Conservation (phyloP, 2,329 filamentous ascomycete species). For the Venturia oleaginea region DNA sequence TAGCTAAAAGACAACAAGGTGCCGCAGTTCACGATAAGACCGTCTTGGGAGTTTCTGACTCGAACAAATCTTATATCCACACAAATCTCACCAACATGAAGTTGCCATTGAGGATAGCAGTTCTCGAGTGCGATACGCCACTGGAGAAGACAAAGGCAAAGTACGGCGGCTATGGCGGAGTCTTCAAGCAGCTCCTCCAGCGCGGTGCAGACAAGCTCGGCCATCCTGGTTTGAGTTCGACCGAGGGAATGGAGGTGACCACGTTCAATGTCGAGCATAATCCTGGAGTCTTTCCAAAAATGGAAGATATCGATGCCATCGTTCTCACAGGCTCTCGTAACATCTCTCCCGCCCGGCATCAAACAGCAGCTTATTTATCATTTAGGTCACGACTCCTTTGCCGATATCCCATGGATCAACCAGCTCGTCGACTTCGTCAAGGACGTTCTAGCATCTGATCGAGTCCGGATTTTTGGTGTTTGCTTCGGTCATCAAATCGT, state of each 20-base stretch:
- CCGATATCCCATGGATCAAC: slow-evolving; percentile 65
- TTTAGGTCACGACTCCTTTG: slow-evolving; percentile 62
- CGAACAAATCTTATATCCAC: background rate
- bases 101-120: slow-evolving; percentile 58
- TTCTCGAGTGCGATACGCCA: slow-evolving; percentile 82
- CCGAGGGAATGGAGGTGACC: slow-evolving; percentile 46
- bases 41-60: background rate
- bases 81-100: slow-evolving; percentile 10
- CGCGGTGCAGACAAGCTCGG: slow-evolving; percentile 42
- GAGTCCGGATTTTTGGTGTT: slow-evolving; percentile 65
- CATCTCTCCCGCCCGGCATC: slow-evolving; percentile 14
- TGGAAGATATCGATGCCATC: slow-evolving; percentile 71
- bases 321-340: slow-evolving; percentile 65
- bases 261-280: slow-evolving; percentile 63
- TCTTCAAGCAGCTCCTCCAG: slow-evolving; percentile 43
- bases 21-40: background rate
- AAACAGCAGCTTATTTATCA: background rate
- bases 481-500: slow-evolving; percentile 88
- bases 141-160: slow-evolving; percentile 52
- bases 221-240: slow-evolving; percentile 24
- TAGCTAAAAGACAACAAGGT: background rate
- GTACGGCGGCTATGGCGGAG: slow-evolving; percentile 64
- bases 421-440: slow-evolving; percentile 61
- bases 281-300: slow-evolving; percentile 57
- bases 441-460: slow-evolving; percentile 49